Evolutionary conservation across 2,329 filamentous ascomycete species (phyloP).

Genomic region (Periconia sp.): DNA sequence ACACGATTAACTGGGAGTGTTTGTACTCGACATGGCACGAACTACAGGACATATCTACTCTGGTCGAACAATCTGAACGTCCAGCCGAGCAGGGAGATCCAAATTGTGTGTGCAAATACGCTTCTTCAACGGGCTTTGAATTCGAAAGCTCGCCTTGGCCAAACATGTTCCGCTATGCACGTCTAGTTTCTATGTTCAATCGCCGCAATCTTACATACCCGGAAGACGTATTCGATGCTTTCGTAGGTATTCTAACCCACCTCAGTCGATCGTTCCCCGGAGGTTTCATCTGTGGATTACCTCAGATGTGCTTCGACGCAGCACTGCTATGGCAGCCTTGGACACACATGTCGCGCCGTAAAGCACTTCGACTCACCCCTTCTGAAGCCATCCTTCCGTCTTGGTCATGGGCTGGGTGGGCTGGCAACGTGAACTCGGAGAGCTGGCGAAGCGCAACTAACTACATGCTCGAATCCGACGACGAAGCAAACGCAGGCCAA

Average conservation of each 20-base stretch:
- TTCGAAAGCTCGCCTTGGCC: conserved; percentile 16
- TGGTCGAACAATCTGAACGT: not conserved
- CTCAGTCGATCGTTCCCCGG: conserved; percentile 14
- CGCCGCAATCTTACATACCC: conserved; percentile 19
- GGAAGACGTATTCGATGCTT: conserved; percentile 26
- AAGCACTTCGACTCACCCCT: conserved; percentile 2
- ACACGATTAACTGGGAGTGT: conserved; percentile 23
- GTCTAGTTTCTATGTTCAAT: conserved; percentile 17
- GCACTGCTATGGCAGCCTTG: conserved; percentile 26
- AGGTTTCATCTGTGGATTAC: conserved; percentile 25
- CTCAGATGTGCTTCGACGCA: conserved; percentile 25
- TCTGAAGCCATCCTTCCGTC: conserved; percentile 8
- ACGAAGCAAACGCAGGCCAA: not conserved
- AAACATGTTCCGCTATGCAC: conserved; percentile 16
- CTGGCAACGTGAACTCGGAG: conserved; percentile 16
- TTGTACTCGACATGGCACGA: conserved; percentile 14
- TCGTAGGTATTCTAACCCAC: conserved; percentile 16
- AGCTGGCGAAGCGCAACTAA: conserved; percentile 20
- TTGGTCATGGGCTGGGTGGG: conserved; percentile 22
- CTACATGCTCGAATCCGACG: conserved; percentile 13
- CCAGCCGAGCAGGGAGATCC: not conserved
- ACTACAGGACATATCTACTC: conserved; percentile 6
- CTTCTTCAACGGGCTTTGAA: not conserved
- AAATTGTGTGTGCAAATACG: too few relatives aligned
- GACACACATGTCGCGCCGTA: conserved; percentile 9